Percentiles rank a stretch among this genome's conserved stretches.
Conservation (phyloP, 2,329 filamentous ascomycete species). For the Thelonectria olida region DNA sequence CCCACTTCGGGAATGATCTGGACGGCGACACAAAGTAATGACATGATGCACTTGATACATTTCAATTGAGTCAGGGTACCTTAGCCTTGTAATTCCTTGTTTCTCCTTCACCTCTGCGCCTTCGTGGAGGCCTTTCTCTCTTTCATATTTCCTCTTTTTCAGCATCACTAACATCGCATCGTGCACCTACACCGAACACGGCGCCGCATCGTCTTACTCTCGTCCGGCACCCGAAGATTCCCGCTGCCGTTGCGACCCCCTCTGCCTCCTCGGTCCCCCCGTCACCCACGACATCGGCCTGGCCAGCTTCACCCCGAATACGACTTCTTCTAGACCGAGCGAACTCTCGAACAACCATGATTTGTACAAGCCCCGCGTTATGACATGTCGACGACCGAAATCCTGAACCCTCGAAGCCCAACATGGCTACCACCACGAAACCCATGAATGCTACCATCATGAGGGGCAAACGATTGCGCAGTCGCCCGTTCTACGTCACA, state of each 20-base stretch:
- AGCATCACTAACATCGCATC: no score
- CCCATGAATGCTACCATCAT: constrained; percentile 18
- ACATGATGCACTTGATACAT: constrained; percentile 23
- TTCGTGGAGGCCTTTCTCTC: background rate
- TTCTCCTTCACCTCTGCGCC: background rate
- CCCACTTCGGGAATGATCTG: constrained; percentile 20
- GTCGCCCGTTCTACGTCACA: constrained; percentile 60
- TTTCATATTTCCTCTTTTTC: no score
- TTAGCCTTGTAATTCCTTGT: background rate
- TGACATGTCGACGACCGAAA: constrained; percentile 35
- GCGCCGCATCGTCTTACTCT: background rate
- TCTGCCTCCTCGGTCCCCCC: no score
- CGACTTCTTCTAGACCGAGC: background rate
- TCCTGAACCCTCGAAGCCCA: constrained; percentile 3
- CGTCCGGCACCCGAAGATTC: background rate
- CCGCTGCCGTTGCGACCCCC: background rate
- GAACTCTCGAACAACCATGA: constrained; percentile 17
- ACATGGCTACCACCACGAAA: constrained; percentile 17
- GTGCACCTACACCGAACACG: no score
- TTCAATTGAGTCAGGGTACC: constrained; percentile 9
- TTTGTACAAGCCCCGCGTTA: constrained; percentile 24
- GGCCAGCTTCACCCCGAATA: background rate
- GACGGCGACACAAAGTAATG: constrained; percentile 29
- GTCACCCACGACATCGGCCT: background rate
- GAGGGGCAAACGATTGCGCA: constrained; percentile 51